Evolutionary conservation across 345 rosid genomes (phyloP).

Genomic region (Nasturtium officinale): DNA sequence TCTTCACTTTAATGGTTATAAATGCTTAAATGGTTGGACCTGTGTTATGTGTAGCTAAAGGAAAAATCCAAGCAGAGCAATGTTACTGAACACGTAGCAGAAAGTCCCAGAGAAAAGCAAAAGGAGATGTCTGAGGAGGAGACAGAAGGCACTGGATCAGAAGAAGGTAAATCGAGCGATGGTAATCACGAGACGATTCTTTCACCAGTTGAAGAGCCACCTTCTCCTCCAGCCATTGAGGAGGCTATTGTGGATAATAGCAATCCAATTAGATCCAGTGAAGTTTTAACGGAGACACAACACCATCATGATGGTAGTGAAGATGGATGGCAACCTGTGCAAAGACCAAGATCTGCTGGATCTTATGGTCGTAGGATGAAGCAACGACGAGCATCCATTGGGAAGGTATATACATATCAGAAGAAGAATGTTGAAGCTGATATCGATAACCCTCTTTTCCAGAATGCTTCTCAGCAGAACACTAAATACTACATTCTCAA

Average conservation of each 20-base stretch:
- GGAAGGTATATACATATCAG: conserved; percentile 71
- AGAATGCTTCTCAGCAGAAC: conserved; percentile 61
- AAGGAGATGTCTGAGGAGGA: conserved; percentile 66
- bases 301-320: conserved; percentile 49
- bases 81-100: conserved; percentile 49
- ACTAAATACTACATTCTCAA: conserved; percentile 64
- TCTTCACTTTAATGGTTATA: conserved; percentile 4
- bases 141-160: conserved; percentile 44
- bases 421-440: conserved; percentile 69
- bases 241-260: conserved; percentile 45
- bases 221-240: conserved; percentile 52
- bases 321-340: conserved; percentile 98
- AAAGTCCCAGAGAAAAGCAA: conserved; percentile 47
- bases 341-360: conserved; percentile 82
- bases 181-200: conserved; percentile 48
- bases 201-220: conserved; percentile 43
- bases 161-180: conserved; percentile 41
- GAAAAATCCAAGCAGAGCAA: conserved; percentile 53
- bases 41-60: conserved; percentile 56
- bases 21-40: conserved; percentile 18
- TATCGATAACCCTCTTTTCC: conserved; percentile 53
- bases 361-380: conserved; percentile 71
- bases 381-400: conserved; percentile 81
- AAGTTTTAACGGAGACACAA: conserved; percentile 50
- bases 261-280: conserved; percentile 43